Conservation (phyloP, 1,284 basidiomycete genomes). For the Schizopora paradoxa region DNA sequence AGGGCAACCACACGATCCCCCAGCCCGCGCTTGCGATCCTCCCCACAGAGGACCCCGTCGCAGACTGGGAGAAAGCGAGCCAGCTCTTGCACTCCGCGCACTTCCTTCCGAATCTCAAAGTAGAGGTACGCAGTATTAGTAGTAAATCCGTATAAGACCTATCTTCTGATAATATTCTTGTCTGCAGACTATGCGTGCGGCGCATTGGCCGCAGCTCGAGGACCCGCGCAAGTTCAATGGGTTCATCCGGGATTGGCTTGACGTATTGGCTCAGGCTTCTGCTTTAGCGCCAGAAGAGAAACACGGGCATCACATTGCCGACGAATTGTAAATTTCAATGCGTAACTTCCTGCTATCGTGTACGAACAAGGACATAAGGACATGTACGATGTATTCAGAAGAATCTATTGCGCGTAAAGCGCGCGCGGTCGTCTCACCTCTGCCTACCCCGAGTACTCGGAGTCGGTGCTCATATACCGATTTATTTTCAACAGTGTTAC, state of each 20-base stretch:
- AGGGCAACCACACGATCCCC: slow-evolving; percentile 53
- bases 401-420: too few relatives aligned
- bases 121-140: slow-evolving; percentile 33
- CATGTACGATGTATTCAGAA: too few relatives aligned
- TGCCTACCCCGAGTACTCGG: too few relatives aligned
- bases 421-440: too few relatives aligned
- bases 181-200: slow-evolving; percentile 11
- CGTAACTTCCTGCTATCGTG: too few relatives aligned
- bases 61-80: slow-evolving; percentile 47
- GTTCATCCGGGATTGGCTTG: slow-evolving; percentile 38
- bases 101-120: slow-evolving; percentile 48
- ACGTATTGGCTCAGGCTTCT: neutral
- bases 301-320: neutral
- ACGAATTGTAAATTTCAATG: slow-evolving; percentile 3
- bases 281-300: neutral
- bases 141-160: slow-evolving; percentile 5
- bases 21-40: slow-evolving; percentile 54
- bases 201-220: slow-evolving; percentile 44
- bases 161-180: too few relatives aligned
- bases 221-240: slow-evolving; percentile 44
- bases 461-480: too few relatives aligned
- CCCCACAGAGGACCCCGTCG: slow-evolving; percentile 60
- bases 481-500: too few relatives aligned
- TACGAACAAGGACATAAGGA: too few relatives aligned
- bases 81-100: slow-evolving; percentile 37